These are phyloP conservation scores for Acanthamoeba triangularis DNA, from an alignment of 208 protist species.

Conservation along the genomic window DNA sequence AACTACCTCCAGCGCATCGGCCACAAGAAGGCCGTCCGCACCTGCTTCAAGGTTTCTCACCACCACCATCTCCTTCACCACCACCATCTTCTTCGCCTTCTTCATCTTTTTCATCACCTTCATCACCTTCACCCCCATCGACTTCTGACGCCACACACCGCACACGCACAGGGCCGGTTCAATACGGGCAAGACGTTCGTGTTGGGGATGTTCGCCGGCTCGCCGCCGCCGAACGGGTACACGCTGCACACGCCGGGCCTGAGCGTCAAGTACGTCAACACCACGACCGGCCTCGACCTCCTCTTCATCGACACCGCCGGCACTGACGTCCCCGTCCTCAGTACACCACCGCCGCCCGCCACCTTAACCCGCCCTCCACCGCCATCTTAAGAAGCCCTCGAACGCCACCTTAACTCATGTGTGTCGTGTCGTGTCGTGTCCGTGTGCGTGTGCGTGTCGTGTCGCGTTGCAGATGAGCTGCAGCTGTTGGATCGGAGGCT, in stretches of 20 bases:
- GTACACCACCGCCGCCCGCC: neutral
- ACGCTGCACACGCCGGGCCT: neutral
- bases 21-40: neutral
- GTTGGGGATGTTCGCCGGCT: neutral
- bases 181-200: constrained; percentile 25
- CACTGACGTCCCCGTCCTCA: neutral
- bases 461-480: neutral
- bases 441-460: no score
- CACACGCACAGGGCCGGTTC: neutral
- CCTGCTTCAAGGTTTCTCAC: neutral
- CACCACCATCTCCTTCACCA: no score
- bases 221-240: neutral
- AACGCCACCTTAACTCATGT: no score
- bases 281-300: neutral
- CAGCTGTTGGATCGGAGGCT: neutral
- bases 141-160: neutral
- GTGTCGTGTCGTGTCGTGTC: no score
- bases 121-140: neutral
- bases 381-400: no score
- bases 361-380: neutral
- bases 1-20: neutral
- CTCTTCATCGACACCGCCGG: constrained; percentile 27
- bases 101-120: neutral
- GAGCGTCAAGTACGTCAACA: neutral
- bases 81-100: neutral